Percentiles rank a stretch among this genome's conserved stretches.
Conservation (phyloP, 495 filamentous ascomycete genomes). For the Cercophora samala region DNA sequence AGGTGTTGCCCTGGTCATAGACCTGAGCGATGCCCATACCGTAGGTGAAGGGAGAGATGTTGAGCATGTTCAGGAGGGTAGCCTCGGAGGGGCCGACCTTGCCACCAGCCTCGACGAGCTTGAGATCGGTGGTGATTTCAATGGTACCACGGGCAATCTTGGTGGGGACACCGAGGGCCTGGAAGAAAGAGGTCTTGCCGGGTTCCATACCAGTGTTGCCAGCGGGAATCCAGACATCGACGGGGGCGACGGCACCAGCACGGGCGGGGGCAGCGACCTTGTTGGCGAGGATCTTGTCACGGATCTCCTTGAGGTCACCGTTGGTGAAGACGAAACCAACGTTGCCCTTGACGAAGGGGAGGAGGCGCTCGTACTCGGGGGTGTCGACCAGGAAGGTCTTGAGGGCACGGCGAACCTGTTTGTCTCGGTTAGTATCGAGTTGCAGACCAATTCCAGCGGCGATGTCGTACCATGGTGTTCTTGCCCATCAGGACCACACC, state of each 20-base stretch:
- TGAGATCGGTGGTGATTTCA: slow-evolving; percentile 97
- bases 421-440: background rate
- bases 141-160: slow-evolving; percentile 99
- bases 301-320: slow-evolving; percentile 81
- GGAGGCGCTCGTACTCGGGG: slow-evolving; percentile 95
- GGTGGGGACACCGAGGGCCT: slow-evolving; percentile 99
- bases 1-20: slow-evolving; percentile 93
- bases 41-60: slow-evolving; percentile 99
- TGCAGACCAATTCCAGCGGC: background rate
- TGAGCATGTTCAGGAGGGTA: slow-evolving; percentile 97
- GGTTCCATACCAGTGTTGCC: slow-evolving; percentile 99
- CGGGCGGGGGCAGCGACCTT: slow-evolving; percentile 95
- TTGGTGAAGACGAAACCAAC: slow-evolving; percentile 99
- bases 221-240: slow-evolving; percentile 86
- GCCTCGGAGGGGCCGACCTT: slow-evolving; percentile 99
- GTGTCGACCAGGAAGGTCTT: slow-evolving; percentile 88
- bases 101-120: slow-evolving; percentile 86
- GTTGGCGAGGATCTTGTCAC: slow-evolving; percentile 92
- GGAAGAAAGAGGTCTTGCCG: slow-evolving; percentile 99
- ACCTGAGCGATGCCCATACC: slow-evolving; percentile 94
- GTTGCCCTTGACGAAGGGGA: slow-evolving; percentile 94
- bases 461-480: slow-evolving; percentile 84
- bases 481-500: slow-evolving; percentile 98
- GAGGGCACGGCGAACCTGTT: slow-evolving; percentile 87
- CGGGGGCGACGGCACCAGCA: slow-evolving; percentile 91